Evolutionary conservation across 2,329 filamentous ascomycete species (phyloP).

Genomic region (Penicillium palitans): DNA sequence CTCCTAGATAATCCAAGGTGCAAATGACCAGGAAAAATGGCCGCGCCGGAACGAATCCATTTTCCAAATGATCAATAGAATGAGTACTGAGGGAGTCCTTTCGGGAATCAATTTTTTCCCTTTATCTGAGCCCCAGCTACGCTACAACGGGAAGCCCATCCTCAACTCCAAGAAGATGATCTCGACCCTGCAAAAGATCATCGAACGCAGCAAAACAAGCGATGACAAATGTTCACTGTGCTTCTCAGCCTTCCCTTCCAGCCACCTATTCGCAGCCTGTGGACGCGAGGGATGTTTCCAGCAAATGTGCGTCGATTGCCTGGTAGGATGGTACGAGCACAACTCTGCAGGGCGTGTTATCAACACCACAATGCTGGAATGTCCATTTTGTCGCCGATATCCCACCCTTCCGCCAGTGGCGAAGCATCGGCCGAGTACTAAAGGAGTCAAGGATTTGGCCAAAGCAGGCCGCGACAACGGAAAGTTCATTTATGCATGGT

Average conservation of each 20-base stretch:
- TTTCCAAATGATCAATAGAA: no score
- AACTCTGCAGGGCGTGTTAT: neutral
- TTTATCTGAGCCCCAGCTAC: neutral
- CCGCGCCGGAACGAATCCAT: neutral
- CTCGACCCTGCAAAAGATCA: neutral
- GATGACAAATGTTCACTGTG: neutral
- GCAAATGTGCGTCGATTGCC: neutral
- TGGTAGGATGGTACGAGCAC: neutral
- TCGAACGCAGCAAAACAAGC: neutral
- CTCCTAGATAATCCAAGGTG: neutral
- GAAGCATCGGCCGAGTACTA: conserved; percentile 39
- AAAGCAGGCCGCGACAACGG: conserved; percentile 45
- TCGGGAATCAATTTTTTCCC: neutral
- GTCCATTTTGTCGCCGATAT: neutral
- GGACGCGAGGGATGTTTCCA: neutral
- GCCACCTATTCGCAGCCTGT: neutral
- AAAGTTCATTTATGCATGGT: conserved; percentile 54
- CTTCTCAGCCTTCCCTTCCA: no score
- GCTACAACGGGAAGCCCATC: neutral
- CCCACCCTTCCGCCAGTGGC: neutral
- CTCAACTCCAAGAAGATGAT: neutral
- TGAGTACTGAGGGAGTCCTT: no score
- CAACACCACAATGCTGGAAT: neutral
- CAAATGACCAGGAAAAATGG: neutral
- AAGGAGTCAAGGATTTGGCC: conserved; percentile 41